Base-by-base conservation (phyloP, 2,329 filamentous ascomycete genomes). In the Phialemonium atrogriseum region DNA sequence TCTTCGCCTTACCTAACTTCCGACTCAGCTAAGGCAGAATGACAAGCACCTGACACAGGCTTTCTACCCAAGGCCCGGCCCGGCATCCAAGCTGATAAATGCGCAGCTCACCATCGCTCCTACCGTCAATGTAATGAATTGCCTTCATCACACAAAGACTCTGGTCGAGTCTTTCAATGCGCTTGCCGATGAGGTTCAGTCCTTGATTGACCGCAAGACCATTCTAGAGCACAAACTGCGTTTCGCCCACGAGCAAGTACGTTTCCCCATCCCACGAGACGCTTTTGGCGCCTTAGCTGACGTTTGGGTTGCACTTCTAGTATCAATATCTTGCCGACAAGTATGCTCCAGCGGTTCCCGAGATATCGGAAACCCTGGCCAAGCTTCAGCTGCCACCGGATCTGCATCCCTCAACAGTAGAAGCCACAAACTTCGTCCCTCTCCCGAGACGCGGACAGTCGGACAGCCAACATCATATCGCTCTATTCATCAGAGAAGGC, bases 301-400 rank as follows among this genome's bases (percentile, higher is more conserved):
- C n/a, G n/a, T n/a, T n/a, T n/a, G n/a, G n/a, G n/a, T n/a, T n/a
- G n/a, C n/a, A n/a, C n/a, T n/a, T n/a, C n/a, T 30, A 80, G 76
- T 79, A 77, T 47, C 76, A 80, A 48, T 66, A 68, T 40, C 57
- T 80, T 26, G 76, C 75, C 53, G 74, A 80, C 53, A 80, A 79
- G 59, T 76, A 82, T 71, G 75, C 76, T 34, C 68, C 74, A 30
- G 68, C 71, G 30, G 71, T 72, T 33, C 63, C 75, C 44, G 77
- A 81, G 52, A 77, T 83, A 58, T 73, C 69, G 46, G 75, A 77
- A 54, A 80, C 68, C 33, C 60, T 80, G 57, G 70, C 71, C 45
- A 78, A 79, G 55, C 68, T 82, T 41, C 78, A 80, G 57, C 67
- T 78, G 36, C 74, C 74, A 24, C 64, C 70, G n/a, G 68, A 65